Base-by-base conservation (phyloP, 805 yeast species). In the Wickerhamiella dianesei region DNA sequence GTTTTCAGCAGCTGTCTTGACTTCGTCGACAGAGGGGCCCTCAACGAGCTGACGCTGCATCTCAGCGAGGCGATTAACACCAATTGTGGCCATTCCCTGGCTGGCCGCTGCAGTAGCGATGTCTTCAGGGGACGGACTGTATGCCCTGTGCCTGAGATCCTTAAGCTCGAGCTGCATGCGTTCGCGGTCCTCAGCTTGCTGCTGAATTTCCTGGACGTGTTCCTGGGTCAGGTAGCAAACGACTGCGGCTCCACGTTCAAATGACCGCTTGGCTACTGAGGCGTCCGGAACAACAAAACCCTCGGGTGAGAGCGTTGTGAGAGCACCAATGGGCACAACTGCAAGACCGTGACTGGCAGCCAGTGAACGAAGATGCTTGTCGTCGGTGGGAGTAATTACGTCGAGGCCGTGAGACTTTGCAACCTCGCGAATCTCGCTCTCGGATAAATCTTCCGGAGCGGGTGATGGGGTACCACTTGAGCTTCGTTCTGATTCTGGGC, bases 341-440 rank as follows among this genome's bases (percentile, higher is more conserved):
- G 52, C 37, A 6, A 52, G 46, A 2, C 60, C 59, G 12, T 46
- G 48, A 3, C 48, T 42, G 14, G 51, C 42, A 0, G 59, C 53
- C 18, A 45, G 25, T 14, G 44, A 51, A 17, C 48, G 48, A 6
- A 37, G n/a, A 12, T 20, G 14, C 5, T 39, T 12, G n/a, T 18
- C 25, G 17, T 39, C 41, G 21, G 14, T 18, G 13, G 41, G 25
- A 14, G 25, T 18, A 9, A 39, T 18, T 8, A 39, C 21, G 5
- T 39, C 41, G 20, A 39, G 25, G 9, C 41, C 41, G 8, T 39
- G 41, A 5, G 21, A 19, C n/a, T 20, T 13, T 5, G 41, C 41
- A 19, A 20, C 25, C 25, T 39, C 41, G 4, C 25, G 41, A 14
- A 39, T 13, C 21, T 39, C 41, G 17, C 17, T n/a, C 39, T 36